Percentiles rank a stretch among this genome's conserved stretches.
Evolutionary conservation across 1,284 basidiomycete genomes (phyloP).

Genomic region (Termitomyces sp.): DNA sequence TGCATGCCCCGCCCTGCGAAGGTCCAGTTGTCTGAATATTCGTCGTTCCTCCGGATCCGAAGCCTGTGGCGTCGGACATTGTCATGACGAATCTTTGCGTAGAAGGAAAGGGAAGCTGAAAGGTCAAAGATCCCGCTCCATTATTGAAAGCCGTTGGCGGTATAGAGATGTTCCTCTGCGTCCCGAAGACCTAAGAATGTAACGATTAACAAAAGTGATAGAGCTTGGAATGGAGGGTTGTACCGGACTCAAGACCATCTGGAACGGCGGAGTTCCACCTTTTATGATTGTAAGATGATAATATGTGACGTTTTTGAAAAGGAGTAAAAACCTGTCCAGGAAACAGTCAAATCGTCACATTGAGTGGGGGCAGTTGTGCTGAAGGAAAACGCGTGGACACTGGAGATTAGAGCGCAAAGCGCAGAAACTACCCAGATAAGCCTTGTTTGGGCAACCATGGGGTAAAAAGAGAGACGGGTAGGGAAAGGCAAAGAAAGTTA

Average conservation of each 20-base stretch:
- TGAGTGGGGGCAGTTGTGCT: constrained; percentile 44
- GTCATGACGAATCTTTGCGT: constrained; percentile 46
- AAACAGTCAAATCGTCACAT: constrained; percentile 55
- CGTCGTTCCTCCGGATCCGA: constrained; percentile 59
- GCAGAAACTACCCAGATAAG: constrained; percentile 10
- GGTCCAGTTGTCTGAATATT: constrained; percentile 45
- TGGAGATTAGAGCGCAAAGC: constrained; percentile 17
- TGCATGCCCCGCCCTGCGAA: constrained; percentile 47
- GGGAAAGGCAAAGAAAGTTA: constrained; percentile 1
- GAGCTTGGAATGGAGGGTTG: constrained; percentile 23
- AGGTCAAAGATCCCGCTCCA: constrained; percentile 50
- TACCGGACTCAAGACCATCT: constrained; percentile 56
- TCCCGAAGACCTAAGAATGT: constrained; percentile 44
- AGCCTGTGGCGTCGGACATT: constrained; percentile 71
- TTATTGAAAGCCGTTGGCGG: constrained; percentile 50
- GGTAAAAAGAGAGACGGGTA: constrained; percentile 14
- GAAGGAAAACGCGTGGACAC: constrained; percentile 50
- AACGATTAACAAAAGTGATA: constrained; percentile 4
- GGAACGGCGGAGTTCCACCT: constrained; percentile 64
- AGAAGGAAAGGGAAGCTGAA: constrained; percentile 40
- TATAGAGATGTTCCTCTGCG: constrained; percentile 51
- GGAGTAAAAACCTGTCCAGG: constrained; percentile 52
- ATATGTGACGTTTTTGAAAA: neutral
- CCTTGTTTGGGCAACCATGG: constrained; percentile 15
- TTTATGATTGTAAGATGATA: constrained; percentile 5